Conservation (phyloP, 78 protist species). For the Bigelowiella natans region DNA sequence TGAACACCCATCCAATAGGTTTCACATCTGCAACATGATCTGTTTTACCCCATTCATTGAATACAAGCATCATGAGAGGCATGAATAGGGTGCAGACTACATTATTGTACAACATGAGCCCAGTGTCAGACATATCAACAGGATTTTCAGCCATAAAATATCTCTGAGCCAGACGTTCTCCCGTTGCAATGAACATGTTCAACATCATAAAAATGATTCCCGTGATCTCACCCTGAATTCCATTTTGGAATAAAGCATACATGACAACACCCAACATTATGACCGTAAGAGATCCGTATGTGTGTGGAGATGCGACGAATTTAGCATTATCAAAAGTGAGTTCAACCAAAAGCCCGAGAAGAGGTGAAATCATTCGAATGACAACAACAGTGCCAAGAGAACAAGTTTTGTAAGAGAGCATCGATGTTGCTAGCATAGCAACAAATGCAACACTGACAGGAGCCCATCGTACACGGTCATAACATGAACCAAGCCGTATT, state of each 20-base stretch:
- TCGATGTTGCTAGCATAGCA: background rate
- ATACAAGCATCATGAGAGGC: too few species aligned
- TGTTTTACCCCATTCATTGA: too few species aligned
- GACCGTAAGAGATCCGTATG: background rate
- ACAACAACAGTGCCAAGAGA: background rate
- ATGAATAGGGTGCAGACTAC: too few species aligned
- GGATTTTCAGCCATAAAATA: background rate
- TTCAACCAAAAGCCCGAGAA: background rate
- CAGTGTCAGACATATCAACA: background rate
- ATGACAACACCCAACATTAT: background rate
- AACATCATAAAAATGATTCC: background rate
- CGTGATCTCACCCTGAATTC: background rate
- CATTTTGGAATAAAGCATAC: background rate
- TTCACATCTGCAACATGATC: too few species aligned
- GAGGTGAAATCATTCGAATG: background rate
- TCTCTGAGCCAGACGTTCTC: background rate
- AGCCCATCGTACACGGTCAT: background rate
- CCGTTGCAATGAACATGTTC: background rate
- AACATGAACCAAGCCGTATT: background rate
- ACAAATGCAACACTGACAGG: background rate
- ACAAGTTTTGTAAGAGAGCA: background rate
- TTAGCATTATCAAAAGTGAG: background rate
- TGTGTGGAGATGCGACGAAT: background rate
- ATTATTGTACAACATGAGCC: too few species aligned
- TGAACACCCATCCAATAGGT: too few species aligned